phyloP scores from a whole-genome alignment of 192 early-diverging fungal genomes.

The Backusella psychrophila region DNA sequence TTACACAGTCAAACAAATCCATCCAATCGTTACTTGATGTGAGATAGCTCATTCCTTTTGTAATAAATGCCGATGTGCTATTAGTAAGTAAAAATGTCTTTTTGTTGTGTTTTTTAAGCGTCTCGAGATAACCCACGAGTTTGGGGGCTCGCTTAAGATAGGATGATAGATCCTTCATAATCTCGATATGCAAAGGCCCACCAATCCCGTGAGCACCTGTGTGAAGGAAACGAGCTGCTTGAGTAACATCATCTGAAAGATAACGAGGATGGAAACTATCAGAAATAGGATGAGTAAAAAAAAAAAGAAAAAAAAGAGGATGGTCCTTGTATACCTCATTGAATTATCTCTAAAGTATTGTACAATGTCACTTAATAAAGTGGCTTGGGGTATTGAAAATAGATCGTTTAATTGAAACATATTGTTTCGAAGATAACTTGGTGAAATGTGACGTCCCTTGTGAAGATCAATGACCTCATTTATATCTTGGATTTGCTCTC shows the following conservation, averaged over 20 bases:
- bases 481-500: conserved; percentile 50
- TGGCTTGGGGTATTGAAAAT: conserved; percentile 54
- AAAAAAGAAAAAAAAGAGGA: not conserved
- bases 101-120: conserved; percentile 45
- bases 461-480: conserved; percentile 56
- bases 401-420: conserved; percentile 62
- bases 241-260: conserved; percentile 54
- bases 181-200: conserved; percentile 45
- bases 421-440: conserved; percentile 51
- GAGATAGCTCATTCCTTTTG: conserved; percentile 47
- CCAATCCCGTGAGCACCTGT: conserved; percentile 43
- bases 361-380: conserved; percentile 55
- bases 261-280: conserved; percentile 59
- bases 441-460: conserved; percentile 55
- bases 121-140: conserved; percentile 49
- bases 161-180: conserved; percentile 45
- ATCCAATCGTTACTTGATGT: conserved; percentile 49
- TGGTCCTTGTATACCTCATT: conserved; percentile 30
- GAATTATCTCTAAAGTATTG: conserved; percentile 58
- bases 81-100: conserved; percentile 60
- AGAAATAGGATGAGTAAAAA: not conserved
- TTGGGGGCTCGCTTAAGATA: conserved; percentile 49
- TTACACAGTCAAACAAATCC: conserved; percentile 61
- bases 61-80: conserved; percentile 52
- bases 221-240: conserved; percentile 53